These are phyloP conservation scores for Carex myosuroides DNA, from an alignment of 176 grass and related monocot species.

Conservation along the genomic window DNA sequence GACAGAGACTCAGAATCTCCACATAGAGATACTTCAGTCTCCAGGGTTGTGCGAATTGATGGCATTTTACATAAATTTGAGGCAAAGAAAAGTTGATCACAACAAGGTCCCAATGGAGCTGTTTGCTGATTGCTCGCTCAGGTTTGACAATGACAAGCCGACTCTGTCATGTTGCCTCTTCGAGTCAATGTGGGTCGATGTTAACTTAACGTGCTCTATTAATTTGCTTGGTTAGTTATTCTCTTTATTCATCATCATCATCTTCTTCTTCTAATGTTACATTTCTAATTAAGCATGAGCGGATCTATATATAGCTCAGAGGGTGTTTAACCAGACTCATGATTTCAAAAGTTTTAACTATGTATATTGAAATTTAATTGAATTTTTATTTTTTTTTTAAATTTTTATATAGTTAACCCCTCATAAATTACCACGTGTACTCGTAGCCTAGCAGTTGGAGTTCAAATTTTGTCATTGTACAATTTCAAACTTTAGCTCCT, in stretches of 20 bases:
- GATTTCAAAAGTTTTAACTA: too few relatives aligned
- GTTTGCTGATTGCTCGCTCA: conserved; percentile 56
- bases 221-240: conserved; percentile 91
- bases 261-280: conserved; percentile 38
- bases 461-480: too few relatives aligned
- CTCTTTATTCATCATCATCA: too few relatives aligned
- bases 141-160: conserved; percentile 60
- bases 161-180: conserved; percentile 62
- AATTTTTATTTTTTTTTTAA: too few relatives aligned
- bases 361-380: too few relatives aligned
- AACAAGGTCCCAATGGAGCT: conserved; percentile 42
- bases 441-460: too few relatives aligned
- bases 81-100: conserved; percentile 28
- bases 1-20: conserved; percentile 68
- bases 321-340: too few relatives aligned
- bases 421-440: too few relatives aligned
- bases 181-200: conserved; percentile 62
- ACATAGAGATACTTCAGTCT: conserved; percentile 91
- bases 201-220: conserved; percentile 73
- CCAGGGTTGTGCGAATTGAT: conserved; percentile 76
- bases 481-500: too few relatives aligned
- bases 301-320: too few relatives aligned
- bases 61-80: conserved; percentile 89
- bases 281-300: not conserved
- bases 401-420: too few relatives aligned